Evolutionary conservation across 257 asterid species (phyloP).

Genomic region (Nicotiana sylvestris): DNA sequence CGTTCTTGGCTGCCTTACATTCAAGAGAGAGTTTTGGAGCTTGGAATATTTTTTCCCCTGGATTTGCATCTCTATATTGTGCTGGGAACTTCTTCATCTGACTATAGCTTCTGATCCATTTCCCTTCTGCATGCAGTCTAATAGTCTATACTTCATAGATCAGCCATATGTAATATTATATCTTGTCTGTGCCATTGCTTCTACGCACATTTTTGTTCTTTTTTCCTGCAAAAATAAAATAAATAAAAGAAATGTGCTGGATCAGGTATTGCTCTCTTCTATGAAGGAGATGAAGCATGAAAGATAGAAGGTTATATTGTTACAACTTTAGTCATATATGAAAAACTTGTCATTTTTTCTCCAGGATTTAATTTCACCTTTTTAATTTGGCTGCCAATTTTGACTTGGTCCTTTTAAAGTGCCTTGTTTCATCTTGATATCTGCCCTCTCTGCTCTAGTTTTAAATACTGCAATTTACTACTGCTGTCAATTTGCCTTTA

Average conservation of each 20-base stretch:
- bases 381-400: neutral
- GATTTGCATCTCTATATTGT: neutral
- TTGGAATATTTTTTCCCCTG: neutral
- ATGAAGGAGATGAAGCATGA: neutral
- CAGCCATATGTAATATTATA: neutral
- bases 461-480: neutral
- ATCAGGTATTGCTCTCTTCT: neutral
- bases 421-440: neutral
- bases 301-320: neutral
- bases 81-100: neutral
- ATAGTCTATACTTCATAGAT: neutral
- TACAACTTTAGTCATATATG: neutral
- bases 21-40: neutral
- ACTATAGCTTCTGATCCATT: neutral
- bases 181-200: neutral
- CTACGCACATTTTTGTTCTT: neutral
- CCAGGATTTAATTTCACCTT: too few relatives aligned
- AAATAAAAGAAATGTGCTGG: neutral
- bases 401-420: neutral
- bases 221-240: neutral
- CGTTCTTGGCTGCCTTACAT: neutral
- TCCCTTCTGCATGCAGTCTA: neutral
- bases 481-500: neutral
- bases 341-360: neutral
- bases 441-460: neutral